phyloP scores from a whole-genome alignment of 441 rosid genomes.

The Caryocar brasiliense region DNA sequence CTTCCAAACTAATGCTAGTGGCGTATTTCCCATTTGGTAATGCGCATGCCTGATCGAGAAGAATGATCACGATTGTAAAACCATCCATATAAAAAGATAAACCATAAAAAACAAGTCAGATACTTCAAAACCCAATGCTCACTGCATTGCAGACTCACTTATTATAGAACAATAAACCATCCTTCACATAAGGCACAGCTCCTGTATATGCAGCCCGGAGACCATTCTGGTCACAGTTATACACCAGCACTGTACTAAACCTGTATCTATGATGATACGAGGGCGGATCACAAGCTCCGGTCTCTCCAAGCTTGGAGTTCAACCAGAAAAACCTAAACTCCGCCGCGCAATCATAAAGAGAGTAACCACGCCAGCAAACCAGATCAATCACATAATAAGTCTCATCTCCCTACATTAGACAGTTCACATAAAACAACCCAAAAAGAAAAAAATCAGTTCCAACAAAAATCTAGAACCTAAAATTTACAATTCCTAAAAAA shows the following conservation, averaged over 20 bases:
- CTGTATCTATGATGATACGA: conserved; percentile 58
- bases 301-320: conserved; percentile 82
- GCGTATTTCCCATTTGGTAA: conserved; percentile 86
- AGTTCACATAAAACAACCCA: not conserved
- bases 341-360: conserved; percentile 76
- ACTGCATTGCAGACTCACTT: too few relatives aligned
- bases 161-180: conserved; percentile 80
- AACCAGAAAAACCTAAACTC: conserved; percentile 92
- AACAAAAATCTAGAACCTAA: not conserved
- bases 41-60: conserved; percentile 64
- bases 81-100: not conserved
- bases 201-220: conserved; percentile 51
- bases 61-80: too few relatives aligned
- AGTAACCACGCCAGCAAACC: conserved; percentile 89
- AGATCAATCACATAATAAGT: conserved; percentile 86
- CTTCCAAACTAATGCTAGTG: conserved; percentile 87
- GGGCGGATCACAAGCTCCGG: conserved; percentile 71
- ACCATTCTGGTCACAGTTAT: conserved; percentile 66
- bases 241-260: conserved; percentile 53
- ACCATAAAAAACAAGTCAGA: too few relatives aligned
- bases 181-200: conserved; percentile 62
- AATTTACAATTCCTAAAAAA: not conserved
- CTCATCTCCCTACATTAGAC: conserved; percentile 71
- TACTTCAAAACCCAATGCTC: too few relatives aligned
- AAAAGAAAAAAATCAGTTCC: not conserved